These are phyloP conservation scores for Oemleria cerasiformis DNA, from an alignment of 306 rosid genomes.

Conservation along the genomic window DNA sequence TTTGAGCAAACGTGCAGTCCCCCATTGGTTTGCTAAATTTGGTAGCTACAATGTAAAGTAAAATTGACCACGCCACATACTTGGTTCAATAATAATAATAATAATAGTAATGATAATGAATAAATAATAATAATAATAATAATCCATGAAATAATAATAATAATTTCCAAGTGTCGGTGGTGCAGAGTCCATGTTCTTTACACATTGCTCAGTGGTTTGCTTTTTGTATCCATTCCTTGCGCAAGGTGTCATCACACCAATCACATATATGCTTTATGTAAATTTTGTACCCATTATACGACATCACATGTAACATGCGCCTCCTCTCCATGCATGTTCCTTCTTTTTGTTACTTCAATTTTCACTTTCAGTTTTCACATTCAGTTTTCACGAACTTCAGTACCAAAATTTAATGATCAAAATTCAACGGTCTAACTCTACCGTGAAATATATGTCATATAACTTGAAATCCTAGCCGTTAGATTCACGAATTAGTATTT, in stretches of 20 bases:
- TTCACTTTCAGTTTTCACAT: neutral
- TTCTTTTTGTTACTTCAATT: neutral
- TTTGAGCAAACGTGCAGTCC: slow-evolving; percentile 7
- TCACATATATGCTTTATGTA: neutral
- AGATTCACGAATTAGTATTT: too few species aligned
- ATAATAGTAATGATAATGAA: neutral
- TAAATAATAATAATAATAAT: too few species aligned
- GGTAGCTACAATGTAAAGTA: slow-evolving; percentile 1
- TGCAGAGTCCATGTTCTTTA: neutral
- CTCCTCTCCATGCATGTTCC: too few species aligned
- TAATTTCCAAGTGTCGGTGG: neutral
- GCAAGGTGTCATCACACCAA: neutral
- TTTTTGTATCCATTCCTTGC: neutral
- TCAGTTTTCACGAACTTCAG: neutral
- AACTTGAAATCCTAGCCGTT: too few species aligned
- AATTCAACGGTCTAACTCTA: neutral
- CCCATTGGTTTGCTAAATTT: neutral
- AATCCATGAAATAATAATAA: neutral
- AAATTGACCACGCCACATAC: slow-evolving; percentile 9
- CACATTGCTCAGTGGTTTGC: neutral
- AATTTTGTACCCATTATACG: neutral
- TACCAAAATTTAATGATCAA: neutral
- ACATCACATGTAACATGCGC: neutral
- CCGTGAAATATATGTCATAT: too few species aligned
- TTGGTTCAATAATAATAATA: neutral